A percentile compares a stretch with the other conserved stretches of the same genome.
Evolutionary conservation across 2,329 filamentous ascomycete species (phyloP).

Genomic region (Fusarium domesticum): DNA sequence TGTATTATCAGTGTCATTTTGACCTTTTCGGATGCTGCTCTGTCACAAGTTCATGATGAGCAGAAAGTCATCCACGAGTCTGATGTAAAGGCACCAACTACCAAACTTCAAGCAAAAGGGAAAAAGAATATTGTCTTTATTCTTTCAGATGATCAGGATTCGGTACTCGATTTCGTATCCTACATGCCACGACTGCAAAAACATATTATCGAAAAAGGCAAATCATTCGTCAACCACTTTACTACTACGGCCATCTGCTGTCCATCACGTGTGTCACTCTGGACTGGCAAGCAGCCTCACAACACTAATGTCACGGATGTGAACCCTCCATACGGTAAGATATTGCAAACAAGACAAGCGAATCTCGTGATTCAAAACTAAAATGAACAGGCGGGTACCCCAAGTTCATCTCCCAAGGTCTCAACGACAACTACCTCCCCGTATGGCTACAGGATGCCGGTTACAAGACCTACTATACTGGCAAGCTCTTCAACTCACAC

Average conservation of each 20-base stretch:
- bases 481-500: constrained; percentile 70
- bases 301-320: constrained; percentile 68
- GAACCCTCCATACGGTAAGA: constrained; percentile 48
- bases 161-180: constrained; percentile 56
- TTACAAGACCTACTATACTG: constrained; percentile 70
- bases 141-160: constrained; percentile 66
- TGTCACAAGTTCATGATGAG: background rate
- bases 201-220: constrained; percentile 56
- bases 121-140: constrained; percentile 61
- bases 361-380: background rate
- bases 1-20: background rate
- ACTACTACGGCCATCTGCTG: constrained; percentile 67
- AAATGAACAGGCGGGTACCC: constrained; percentile 47
- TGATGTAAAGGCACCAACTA: background rate
- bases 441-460: constrained; percentile 67
- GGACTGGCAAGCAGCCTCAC: constrained; percentile 64
- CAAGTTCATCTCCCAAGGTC: constrained; percentile 62
- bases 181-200: constrained; percentile 59
- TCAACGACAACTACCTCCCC: constrained; percentile 66
- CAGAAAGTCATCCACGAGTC: constrained; percentile 3
- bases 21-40: background rate
- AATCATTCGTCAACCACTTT: constrained; percentile 60
- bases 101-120: too few species aligned
- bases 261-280: constrained; percentile 62
- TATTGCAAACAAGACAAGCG: too few species aligned